A percentile compares a stretch with the other conserved stretches of the same genome.
Conservation (phyloP, 1,284 basidiomycete genomes). For the Ustilago trichophora region DNA sequence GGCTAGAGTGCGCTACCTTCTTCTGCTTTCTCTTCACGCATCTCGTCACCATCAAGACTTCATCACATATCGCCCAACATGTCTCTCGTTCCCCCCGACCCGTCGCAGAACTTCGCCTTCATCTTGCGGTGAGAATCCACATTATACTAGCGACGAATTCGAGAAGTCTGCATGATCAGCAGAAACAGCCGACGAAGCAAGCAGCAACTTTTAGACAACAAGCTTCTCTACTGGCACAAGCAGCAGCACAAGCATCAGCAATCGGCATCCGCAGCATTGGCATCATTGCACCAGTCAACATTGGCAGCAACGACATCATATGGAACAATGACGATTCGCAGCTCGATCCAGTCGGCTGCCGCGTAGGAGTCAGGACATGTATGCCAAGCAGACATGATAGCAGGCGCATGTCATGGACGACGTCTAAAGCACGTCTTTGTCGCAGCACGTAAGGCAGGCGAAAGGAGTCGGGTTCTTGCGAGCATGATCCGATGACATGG, state of each 20-base stretch:
- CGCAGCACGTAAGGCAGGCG: no score
- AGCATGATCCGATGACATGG: no score
- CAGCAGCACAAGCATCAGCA: constrained; percentile 1
- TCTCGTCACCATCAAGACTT: constrained; percentile 50
- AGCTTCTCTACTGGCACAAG: constrained; percentile 2
- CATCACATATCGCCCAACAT: constrained; percentile 51
- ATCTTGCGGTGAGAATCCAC: constrained; percentile 62
- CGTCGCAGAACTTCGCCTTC: constrained; percentile 66
- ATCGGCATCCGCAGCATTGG: neutral
- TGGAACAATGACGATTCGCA: no score
- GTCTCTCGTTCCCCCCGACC: constrained; percentile 65
- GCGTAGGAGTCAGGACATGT: no score
- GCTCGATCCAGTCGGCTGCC: no score
- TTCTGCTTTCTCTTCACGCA: constrained; percentile 32
- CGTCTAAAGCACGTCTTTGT: no score
- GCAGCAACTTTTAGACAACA: no score
- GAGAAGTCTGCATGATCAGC: constrained; percentile 22
- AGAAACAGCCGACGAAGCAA: neutral
- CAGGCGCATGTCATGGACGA: no score
- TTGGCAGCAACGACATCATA: no score
- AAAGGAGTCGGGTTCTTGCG: no score
- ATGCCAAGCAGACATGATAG: no score
- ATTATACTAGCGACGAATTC: neutral
- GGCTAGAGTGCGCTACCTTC: constrained; percentile 1
- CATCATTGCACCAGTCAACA: neutral